phyloP scores from a whole-genome alignment of 768 basidiomycete species.

The Russula sp. region DNA sequence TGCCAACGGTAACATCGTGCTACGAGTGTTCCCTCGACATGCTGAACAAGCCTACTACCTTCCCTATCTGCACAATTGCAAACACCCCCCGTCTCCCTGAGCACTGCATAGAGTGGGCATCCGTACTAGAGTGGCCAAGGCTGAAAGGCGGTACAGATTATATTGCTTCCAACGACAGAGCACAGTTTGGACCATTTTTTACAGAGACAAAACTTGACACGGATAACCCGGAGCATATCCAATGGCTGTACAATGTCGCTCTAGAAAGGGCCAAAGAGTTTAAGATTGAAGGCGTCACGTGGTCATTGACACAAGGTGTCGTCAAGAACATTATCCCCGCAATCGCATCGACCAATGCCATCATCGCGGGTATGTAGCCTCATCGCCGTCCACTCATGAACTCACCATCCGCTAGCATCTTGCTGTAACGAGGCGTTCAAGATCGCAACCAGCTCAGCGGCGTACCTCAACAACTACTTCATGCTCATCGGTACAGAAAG shows the following conservation, averaged over 20 bases:
- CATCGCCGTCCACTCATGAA: neutral
- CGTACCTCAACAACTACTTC: slow-evolving; percentile 95
- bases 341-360: slow-evolving; percentile 97
- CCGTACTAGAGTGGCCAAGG: slow-evolving; percentile 97
- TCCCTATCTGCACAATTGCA: slow-evolving; percentile 98
- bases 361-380: slow-evolving; percentile 74
- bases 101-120: slow-evolving; percentile 99
- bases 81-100: slow-evolving; percentile 97
- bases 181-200: neutral
- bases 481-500: slow-evolving; percentile 97
- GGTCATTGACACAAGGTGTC: slow-evolving; percentile 95
- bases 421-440: slow-evolving; percentile 99
- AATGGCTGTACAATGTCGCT: slow-evolving; percentile 84
- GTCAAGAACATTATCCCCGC: slow-evolving; percentile 99
- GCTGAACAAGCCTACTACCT: slow-evolving; percentile 94
- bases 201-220: slow-evolving; percentile 94
- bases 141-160: slow-evolving; percentile 69
- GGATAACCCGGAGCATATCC: slow-evolving; percentile 94
- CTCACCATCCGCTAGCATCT: slow-evolving; percentile 50
- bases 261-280: slow-evolving; percentile 83
- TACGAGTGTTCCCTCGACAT: slow-evolving; percentile 98
- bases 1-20: slow-evolving; percentile 92
- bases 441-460: slow-evolving; percentile 91
- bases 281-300: slow-evolving; percentile 97
- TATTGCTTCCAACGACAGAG: neutral